Percentiles rank a stretch among this genome's conserved stretches.
Evolutionary conservation across 1,284 basidiomycete genomes (phyloP).

Genomic region (Apiotrichum gracile): DNA sequence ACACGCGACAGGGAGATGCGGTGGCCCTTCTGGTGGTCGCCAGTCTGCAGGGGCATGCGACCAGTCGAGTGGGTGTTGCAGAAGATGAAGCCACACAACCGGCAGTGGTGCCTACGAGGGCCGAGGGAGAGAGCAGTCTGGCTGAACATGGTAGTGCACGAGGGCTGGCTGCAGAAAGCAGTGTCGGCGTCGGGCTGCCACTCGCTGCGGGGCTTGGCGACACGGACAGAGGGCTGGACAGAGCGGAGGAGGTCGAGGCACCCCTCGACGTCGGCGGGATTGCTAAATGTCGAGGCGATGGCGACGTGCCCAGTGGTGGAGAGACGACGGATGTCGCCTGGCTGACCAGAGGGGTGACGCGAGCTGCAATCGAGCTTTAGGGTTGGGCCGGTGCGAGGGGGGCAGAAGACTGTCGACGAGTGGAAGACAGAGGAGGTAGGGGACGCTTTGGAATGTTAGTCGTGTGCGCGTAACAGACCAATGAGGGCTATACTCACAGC

Average conservation of each 20-base stretch:
- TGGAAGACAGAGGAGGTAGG: conserved; percentile 7
- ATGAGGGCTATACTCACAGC: conserved; percentile 2
- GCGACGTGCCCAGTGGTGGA: background rate
- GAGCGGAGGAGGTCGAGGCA: conserved; percentile 9
- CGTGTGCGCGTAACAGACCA: too few relatives aligned
- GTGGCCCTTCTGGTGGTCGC: conserved; percentile 14
- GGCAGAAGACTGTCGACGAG: conserved; percentile 15
- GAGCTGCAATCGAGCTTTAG: conserved; percentile 12
- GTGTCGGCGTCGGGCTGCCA: conserved; percentile 37
- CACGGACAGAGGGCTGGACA: background rate
- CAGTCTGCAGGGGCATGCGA: conserved; percentile 15
- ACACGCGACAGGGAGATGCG: conserved; percentile 24
- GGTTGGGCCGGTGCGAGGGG: conserved; percentile 1
- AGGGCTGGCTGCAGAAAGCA: conserved; percentile 34
- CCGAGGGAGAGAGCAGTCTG: conserved; percentile 28
- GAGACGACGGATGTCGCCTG: background rate
- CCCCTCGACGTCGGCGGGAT: background rate
- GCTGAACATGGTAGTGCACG: conserved; percentile 38
- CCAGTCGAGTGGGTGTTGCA: conserved; percentile 32
- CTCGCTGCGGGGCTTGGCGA: conserved; percentile 13
- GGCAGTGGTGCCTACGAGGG: conserved; percentile 41
- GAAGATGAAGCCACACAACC: conserved; percentile 37
- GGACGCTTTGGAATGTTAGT: background rate
- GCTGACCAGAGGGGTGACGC: background rate
- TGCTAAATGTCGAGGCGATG: background rate